Conservation (phyloP, 1,139 yeast species). For the Sugiyamaella grinbergsii region DNA sequence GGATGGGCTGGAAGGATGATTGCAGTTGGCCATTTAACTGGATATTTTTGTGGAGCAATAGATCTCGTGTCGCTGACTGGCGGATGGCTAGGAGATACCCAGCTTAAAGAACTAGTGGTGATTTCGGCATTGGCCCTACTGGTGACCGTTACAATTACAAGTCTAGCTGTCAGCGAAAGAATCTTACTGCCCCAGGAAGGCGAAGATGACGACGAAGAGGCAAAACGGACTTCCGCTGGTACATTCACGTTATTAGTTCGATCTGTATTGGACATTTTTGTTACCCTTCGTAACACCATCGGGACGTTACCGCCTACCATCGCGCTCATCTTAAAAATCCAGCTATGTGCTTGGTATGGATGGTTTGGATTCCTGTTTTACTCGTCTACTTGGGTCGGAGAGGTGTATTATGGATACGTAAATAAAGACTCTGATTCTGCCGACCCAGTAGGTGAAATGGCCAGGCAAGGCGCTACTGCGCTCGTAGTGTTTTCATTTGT, state of each 20-base stretch:
- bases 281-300: constrained; percentile 29
- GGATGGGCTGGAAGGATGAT: constrained; percentile 78
- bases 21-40: constrained; percentile 57
- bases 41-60: constrained; percentile 52
- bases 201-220: constrained; percentile 5
- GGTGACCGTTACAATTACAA: constrained; percentile 46
- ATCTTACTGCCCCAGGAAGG: constrained; percentile 23
- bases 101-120: constrained; percentile 52
- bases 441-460: constrained; percentile 42
- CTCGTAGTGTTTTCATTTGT: constrained; percentile 43
- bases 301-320: constrained; percentile 34
- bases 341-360: constrained; percentile 45
- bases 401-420: constrained; percentile 40
- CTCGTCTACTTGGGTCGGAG: constrained; percentile 48
- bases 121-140: constrained; percentile 50
- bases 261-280: constrained; percentile 26
- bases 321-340: constrained; percentile 39
- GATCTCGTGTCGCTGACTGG: constrained; percentile 45
- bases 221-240: neutral
- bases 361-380: constrained; percentile 46
- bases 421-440: constrained; percentile 16
- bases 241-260: neutral
- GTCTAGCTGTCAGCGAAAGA: constrained; percentile 41
- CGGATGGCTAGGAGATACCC: constrained; percentile 50
- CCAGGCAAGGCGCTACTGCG: constrained; percentile 46